phyloP scores from a whole-genome alignment of 2,329 filamentous ascomycete genomes.

The Pseudogymnoascus sp. region DNA sequence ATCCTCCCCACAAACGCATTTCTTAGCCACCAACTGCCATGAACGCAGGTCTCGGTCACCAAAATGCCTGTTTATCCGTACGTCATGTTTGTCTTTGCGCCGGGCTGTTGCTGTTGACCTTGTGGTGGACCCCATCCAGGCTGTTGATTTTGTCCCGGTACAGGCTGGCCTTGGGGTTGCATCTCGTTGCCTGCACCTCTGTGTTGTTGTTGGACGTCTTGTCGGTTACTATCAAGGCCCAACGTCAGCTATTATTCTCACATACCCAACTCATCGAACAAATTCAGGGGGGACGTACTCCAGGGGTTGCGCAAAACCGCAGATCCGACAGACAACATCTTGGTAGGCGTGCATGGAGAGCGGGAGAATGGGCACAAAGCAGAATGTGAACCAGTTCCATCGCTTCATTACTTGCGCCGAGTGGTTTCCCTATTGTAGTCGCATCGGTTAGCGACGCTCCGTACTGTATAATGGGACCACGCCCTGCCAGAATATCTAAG shows the following conservation, averaged over 20 bases:
- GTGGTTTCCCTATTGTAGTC: constrained; percentile 44
- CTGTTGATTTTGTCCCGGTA: neutral
- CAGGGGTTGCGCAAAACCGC: constrained; percentile 64
- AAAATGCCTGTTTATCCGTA: constrained; percentile 3
- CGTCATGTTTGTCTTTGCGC: constrained; percentile 3
- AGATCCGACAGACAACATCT: constrained; percentile 66
- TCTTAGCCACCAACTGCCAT: neutral
- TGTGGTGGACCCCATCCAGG: constrained; percentile 1
- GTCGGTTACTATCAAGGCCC: neutral
- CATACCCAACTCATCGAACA: too few relatives aligned
- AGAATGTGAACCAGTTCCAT: constrained; percentile 70
- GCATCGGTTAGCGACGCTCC: neutral
- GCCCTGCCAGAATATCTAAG: neutral
- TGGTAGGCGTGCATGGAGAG: constrained; percentile 59
- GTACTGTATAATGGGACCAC: neutral
- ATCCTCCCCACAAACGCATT: neutral
- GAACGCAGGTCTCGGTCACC: neutral
- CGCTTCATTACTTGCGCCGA: constrained; percentile 52
- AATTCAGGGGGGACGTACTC: constrained; percentile 23
- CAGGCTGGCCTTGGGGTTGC: neutral
- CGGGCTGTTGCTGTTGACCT: neutral
- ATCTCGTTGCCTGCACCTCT: neutral
- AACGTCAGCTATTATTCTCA: neutral
- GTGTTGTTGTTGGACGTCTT: neutral
- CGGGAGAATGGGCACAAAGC: constrained; percentile 68